phyloP scores from a whole-genome alignment of 805 yeast species.

The Candida pseudoglaebosa region DNA sequence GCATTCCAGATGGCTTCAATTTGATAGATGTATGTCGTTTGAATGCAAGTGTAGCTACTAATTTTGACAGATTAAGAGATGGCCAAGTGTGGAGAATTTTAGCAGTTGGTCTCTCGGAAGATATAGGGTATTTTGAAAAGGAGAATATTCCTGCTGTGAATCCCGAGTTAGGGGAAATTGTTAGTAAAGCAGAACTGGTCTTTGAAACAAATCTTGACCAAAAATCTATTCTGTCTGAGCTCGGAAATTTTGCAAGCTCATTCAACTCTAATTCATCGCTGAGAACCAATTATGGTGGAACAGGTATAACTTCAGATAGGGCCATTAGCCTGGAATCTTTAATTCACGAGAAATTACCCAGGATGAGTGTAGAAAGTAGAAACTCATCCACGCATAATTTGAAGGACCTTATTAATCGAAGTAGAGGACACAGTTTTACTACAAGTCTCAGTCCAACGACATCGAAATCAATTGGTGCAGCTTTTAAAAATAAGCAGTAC shows the following conservation, averaged over 20 bases:
- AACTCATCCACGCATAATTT: conserved; percentile 18
- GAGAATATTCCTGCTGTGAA: conserved; percentile 1
- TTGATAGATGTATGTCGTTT: conserved; percentile 52
- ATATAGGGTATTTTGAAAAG: neutral
- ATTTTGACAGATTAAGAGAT: conserved; percentile 48
- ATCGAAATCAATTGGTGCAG: conserved; percentile 11
- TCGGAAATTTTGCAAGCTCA: conserved; percentile 39
- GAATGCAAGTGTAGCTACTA: conserved; percentile 55
- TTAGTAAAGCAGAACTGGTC: neutral
- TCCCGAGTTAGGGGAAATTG: conserved; percentile 10
- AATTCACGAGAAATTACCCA: neutral
- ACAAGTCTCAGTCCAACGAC: conserved; percentile 16
- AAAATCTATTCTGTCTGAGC: conserved; percentile 31
- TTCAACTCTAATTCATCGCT: conserved; percentile 39
- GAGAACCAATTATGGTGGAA: conserved; percentile 34
- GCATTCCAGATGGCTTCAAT: conserved; percentile 45
- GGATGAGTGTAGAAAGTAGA: conserved; percentile 5
- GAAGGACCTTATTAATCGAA: conserved; percentile 19
- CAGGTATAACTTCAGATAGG: conserved; percentile 9
- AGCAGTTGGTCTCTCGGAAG: conserved; percentile 43
- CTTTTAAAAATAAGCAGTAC: conserved; percentile 9
- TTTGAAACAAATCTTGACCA: neutral
- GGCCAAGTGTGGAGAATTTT: conserved; percentile 62
- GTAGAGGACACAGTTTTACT: conserved; percentile 15
- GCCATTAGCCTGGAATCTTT: conserved; percentile 11